Conservation (phyloP, 192 early-diverging fungal species). For the Glomus cerebriforme region DNA sequence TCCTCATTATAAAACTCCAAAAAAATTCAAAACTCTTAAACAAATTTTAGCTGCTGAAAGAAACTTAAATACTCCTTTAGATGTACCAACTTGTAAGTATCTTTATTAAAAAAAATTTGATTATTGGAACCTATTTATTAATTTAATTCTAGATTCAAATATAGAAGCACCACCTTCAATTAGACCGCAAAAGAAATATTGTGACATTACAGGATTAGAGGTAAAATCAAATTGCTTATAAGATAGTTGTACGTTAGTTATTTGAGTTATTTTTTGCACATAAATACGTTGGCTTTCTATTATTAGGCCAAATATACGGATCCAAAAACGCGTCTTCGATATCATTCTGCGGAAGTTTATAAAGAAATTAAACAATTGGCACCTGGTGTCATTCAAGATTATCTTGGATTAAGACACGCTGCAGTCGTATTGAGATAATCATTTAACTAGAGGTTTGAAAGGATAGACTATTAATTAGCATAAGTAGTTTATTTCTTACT, state of each 20-base stretch:
- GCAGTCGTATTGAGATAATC: constrained; percentile 60
- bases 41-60: constrained; percentile 79
- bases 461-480: not conserved
- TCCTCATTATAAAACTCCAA: constrained; percentile 59
- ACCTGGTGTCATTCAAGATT: constrained; percentile 77
- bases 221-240: constrained; percentile 39
- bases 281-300: not conserved
- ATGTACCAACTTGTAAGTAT: constrained; percentile 66
- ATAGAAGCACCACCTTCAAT: constrained; percentile 86
- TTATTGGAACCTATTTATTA: constrained; percentile 29
- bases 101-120: constrained; percentile 11
- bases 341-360: constrained; percentile 82
- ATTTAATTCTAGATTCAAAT: constrained; percentile 62
- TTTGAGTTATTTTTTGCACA: not conserved
- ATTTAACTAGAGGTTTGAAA: not conserved
- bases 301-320: constrained; percentile 77
- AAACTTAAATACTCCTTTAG: constrained; percentile 52
- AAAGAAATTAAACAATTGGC: constrained; percentile 69
- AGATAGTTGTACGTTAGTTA: not conserved
- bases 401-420: constrained; percentile 79
- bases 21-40: constrained; percentile 79
- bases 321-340: constrained; percentile 82
- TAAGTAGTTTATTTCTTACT: not conserved
- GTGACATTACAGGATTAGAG: constrained; percentile 87
- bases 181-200: constrained; percentile 85